Conservation (phyloP, 2,329 filamentous ascomycete genomes). For the Alternaria sp. region DNA sequence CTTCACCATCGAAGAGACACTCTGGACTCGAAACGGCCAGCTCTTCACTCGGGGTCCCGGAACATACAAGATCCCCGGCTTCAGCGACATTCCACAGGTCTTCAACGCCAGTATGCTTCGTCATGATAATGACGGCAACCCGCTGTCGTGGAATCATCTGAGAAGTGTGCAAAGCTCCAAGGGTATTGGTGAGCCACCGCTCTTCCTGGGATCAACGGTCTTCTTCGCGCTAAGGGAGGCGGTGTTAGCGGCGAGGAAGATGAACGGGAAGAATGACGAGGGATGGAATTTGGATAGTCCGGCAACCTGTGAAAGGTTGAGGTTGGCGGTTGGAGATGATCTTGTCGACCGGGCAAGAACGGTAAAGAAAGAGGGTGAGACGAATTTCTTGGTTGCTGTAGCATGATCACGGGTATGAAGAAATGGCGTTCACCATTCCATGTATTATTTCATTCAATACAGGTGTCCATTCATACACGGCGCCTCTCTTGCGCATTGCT, state of each 20-base stretch:
- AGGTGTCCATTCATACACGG: not conserved
- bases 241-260: constrained; percentile 71
- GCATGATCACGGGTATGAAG: constrained; percentile 11
- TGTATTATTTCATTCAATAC: not conserved
- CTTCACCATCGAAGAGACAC: constrained; percentile 76
- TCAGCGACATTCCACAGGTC: constrained; percentile 82
- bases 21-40: constrained; percentile 71
- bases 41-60: constrained; percentile 68
- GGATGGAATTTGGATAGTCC: constrained; percentile 71
- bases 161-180: constrained; percentile 82
- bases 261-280: constrained; percentile 50
- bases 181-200: constrained; percentile 74
- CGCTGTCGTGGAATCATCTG: constrained; percentile 79
- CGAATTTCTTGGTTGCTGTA: constrained; percentile 37
- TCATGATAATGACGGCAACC: constrained; percentile 57
- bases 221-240: constrained; percentile 90
- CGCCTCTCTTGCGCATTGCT: no score
- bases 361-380: constrained; percentile 71
- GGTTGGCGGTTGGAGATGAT: constrained; percentile 77
- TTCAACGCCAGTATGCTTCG: constrained; percentile 85
- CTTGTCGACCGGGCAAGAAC: constrained; percentile 76
- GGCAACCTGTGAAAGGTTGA: constrained; percentile 80
- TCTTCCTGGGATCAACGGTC: constrained; percentile 81
- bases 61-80: constrained; percentile 87
- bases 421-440: not conserved